Base-by-base conservation (phyloP, 2,329 filamentous ascomycete genomes). In the Chrysoporthe puriensis region DNA sequence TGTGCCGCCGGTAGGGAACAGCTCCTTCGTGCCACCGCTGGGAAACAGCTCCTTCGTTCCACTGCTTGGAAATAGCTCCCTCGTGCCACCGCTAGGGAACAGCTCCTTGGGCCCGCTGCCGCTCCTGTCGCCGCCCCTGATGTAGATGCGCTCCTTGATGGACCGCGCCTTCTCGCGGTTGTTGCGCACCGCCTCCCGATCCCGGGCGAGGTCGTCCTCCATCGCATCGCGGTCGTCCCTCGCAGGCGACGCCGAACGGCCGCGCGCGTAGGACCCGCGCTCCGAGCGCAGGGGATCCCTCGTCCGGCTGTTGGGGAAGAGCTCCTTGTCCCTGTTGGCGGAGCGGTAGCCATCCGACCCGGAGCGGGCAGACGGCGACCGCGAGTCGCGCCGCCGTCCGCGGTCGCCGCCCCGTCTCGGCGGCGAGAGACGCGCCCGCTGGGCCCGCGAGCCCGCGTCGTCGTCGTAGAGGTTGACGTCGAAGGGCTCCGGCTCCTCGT, bases 391-490 rank as follows among this genome's bases (percentile, higher is more conserved):
- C n/a, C 62, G 32, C 36, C 63, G 69, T 16, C 66, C 46, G 16
- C 48, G 42, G 44, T 21, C 69, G 3, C 16, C 69, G 3, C 44
- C 44, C 32, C n/a, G 56, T 26, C 54, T 36, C 2, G 63, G 63
- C 1, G 63, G 63, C 7, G 63, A 60, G 18, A 26, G 34, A 32
- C 43, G 63, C 13, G 32, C 66, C 11, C 76, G 79, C 32, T 67
- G 73, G 7, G 82, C 74, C 46, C 76, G 79, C 18, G 79, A 73
- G 21, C 75, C 75, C 50, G 79, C 79, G 69, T 87, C 86, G 73
- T 97, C 93, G 71, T 96, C 93, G 78, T 96, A 97, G 83, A 97
- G 91, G 74, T 87, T 91, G 46, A 89, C 89, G 71, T 89, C 86
- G 73, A 92, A 92, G 0, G 80, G 75, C 42, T 79, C 77, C 7